Conservation (phyloP, 2,329 filamentous ascomycete genomes). For the Aspergillus puulaauensis region DNA sequence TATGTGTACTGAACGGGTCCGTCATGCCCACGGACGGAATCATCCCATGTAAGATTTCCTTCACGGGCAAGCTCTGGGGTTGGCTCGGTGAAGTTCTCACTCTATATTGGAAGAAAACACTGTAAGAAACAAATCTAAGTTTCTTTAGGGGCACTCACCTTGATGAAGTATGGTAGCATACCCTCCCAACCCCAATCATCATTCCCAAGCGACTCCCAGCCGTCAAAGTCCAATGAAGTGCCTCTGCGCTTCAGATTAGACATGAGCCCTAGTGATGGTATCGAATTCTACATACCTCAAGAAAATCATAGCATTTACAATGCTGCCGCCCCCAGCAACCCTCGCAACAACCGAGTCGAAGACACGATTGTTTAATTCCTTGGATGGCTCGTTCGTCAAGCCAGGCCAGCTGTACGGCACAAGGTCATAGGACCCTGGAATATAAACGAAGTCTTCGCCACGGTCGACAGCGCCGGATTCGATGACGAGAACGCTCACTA, state of each 20-base stretch:
- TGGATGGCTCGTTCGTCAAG: not conserved
- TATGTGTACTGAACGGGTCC: not conserved
- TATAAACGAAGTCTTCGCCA: not conserved
- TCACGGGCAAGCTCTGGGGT: not conserved
- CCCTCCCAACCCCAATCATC: not conserved
- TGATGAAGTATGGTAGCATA: slow-evolving; percentile 1
- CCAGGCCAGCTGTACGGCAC: not conserved
- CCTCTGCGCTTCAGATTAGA: not conserved
- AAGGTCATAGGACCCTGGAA: not conserved
- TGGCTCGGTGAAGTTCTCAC: not conserved
- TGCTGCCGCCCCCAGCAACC: not conserved
- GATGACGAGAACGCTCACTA: not conserved
- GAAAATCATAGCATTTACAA: not conserved
- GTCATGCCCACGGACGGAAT: not conserved
- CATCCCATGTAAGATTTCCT: not conserved
- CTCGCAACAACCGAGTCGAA: not conserved
- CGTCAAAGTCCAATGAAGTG: not conserved
- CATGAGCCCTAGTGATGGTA: not conserved
- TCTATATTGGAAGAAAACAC: not conserved
- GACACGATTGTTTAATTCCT: not conserved
- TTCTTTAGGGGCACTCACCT: not conserved
- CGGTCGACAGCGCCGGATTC: not conserved
- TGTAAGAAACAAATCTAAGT: not conserved
- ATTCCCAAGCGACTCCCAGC: not conserved
- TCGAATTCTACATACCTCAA: not conserved